Evolutionary conservation across 305 asterid species (phyloP).

Genomic region (Fraxinus ornus): DNA sequence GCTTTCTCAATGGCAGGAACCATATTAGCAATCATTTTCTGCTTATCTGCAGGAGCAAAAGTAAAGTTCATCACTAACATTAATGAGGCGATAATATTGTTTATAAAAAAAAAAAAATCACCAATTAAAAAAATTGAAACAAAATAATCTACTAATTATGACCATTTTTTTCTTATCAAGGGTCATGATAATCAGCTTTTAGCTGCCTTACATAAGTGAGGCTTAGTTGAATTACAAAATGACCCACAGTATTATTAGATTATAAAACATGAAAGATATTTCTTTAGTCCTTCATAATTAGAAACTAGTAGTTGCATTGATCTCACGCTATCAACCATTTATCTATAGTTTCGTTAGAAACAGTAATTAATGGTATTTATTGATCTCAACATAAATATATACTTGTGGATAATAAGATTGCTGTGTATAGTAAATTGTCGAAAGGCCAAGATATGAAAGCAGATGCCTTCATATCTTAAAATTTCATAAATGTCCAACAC

Average conservation of each 20-base stretch:
- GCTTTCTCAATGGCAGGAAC: slow-evolving; percentile 98
- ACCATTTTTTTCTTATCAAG: background rate
- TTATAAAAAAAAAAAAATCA: background rate
- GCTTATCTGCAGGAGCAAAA: slow-evolving; percentile 58
- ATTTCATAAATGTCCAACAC: background rate
- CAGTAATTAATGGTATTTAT: background rate
- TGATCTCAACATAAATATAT: background rate
- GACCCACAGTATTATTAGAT: background rate
- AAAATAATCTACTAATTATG: background rate
- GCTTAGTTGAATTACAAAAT: slow-evolving; percentile 1
- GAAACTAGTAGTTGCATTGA: background rate
- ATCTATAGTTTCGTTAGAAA: background rate
- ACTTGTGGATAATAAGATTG: background rate
- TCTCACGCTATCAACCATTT: background rate
- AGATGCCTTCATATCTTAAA: slow-evolving; percentile 1
- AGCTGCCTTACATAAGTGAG: background rate
- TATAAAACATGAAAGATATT: background rate
- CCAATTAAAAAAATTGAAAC: background rate
- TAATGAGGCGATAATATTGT: background rate
- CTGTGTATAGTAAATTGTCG: background rate
- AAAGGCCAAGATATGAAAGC: slow-evolving; percentile 14
- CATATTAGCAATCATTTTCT: slow-evolving; percentile 65
- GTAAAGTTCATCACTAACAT: background rate
- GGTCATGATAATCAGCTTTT: background rate
- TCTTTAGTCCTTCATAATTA: background rate